phyloP scores from a whole-genome alignment of 1,284 basidiomycete genomes.

The Ceratobasidium papillatum region DNA sequence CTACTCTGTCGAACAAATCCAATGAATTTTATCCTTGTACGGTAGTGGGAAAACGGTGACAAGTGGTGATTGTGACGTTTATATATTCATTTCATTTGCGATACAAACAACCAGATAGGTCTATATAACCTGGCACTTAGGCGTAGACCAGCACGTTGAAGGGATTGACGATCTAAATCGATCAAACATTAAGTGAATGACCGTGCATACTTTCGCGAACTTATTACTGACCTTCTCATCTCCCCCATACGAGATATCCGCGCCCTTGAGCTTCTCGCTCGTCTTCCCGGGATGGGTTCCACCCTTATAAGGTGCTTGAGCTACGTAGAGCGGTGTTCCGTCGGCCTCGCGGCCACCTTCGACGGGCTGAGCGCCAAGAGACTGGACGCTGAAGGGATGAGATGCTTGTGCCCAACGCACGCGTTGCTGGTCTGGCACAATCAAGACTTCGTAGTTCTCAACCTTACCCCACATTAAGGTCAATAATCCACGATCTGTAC shows the following conservation, averaged over 20 bases:
- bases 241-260: constrained; percentile 32
- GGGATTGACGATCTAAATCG: constrained; percentile 1
- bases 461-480: constrained; percentile 53
- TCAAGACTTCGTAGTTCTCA: constrained; percentile 68
- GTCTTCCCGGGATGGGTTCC: constrained; percentile 71
- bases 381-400: constrained; percentile 58
- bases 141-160: constrained; percentile 10
- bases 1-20: no score
- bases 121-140: background rate
- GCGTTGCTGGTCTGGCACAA: constrained; percentile 67
- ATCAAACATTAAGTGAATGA: background rate
- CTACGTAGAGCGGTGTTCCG: constrained; percentile 68
- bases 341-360: constrained; percentile 72
- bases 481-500: background rate
- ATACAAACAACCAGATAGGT: background rate
- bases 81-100: constrained; percentile 4
- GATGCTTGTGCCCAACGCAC: constrained; percentile 65
- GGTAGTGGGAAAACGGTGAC: no score
- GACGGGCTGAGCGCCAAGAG: constrained; percentile 61
- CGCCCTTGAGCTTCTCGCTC: constrained; percentile 63
- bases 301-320: constrained; percentile 62
- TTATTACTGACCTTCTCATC: constrained; percentile 25
- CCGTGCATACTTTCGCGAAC: no score
- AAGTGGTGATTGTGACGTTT: no score
- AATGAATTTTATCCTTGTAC: no score